Base-by-base conservation (phyloP, 345 rosid genomes). In the Eucalyptus pauciflora region DNA sequence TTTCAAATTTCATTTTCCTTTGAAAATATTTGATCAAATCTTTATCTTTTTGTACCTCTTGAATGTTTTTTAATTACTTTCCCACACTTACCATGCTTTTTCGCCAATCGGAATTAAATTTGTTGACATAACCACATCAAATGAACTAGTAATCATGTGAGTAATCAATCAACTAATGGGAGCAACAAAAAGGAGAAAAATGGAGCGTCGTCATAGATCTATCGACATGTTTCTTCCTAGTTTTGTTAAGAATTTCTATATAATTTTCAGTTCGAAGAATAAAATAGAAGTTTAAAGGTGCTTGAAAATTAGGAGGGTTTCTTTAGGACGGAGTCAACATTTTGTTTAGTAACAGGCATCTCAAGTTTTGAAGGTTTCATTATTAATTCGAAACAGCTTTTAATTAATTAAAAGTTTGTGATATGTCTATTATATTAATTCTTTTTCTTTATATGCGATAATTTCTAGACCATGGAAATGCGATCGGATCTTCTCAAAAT, bases 101-200 rank as follows among this genome's bases (percentile, higher is more conserved):
- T 22, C 2, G 29, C 15, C 7, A 0, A 1, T 41, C 2, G 1
- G 0, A 76, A 76, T 20, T 17, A 10, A 71, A 71, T 18, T 24
- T 2, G 3, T 71, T 17, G 24, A 37, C 45, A 24, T 6, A 18
- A 37, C 81, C 45, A 5, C 7, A 37, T 71, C 81, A 37, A 71
- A 71, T 37, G 25, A 71, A 71, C 25, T 18, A 41, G 4, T 3
- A 18, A 71, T 71, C 22, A 37, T 0, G 6, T 0, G 2, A 37
- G 81, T 37, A 71, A 71, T 71, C 13, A 33, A 18, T 20, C 24
- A 12, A 71, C 14, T 18, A 20, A 37, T 10, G 22, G 14, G 27
- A 71, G 25, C 46, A 33, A 41, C 8, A 71, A 69, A 71, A 33
- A 18, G 5, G 37, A 71, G 14, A 71, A 71, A 17, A 71, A 33